A percentile compares a stretch with the other conserved stretches of the same genome.
Evolutionary conservation across 306 rosid genomes (phyloP).

Genomic region (Senna tora): DNA sequence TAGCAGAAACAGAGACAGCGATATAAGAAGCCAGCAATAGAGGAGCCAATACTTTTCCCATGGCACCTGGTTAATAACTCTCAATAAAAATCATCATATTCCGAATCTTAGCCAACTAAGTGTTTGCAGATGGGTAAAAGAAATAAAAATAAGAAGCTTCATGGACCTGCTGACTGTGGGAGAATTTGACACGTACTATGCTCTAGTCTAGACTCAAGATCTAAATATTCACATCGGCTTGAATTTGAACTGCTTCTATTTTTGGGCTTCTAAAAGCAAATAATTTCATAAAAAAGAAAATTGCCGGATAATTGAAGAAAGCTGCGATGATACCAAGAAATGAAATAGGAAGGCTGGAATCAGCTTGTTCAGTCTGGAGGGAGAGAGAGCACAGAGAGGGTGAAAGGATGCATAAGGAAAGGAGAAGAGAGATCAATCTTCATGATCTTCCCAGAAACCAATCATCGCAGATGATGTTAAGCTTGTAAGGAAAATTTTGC

Average conservation of each 20-base stretch:
- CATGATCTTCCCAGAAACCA: background rate
- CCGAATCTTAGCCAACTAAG: slow-evolving; percentile 16
- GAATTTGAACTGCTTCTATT: slow-evolving; percentile 15
- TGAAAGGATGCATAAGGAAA: background rate
- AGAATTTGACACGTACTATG: slow-evolving; percentile 7
- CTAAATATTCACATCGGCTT: slow-evolving; percentile 16
- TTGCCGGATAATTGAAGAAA: background rate
- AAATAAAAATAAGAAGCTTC: background rate
- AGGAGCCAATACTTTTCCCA: slow-evolving; percentile 60
- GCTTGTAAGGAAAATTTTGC: background rate
- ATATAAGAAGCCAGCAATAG: slow-evolving; percentile 32
- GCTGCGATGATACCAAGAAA: background rate
- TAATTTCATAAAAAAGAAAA: background rate
- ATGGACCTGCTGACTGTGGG: background rate
- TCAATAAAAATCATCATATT: slow-evolving; percentile 21
- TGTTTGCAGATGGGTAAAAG: background rate
- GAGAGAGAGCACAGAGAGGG: background rate
- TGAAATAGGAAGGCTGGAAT: background rate
- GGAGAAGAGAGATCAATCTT: background rate
- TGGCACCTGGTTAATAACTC: slow-evolving; percentile 33
- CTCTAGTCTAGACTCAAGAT: slow-evolving; percentile 29
- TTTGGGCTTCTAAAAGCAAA: slow-evolving; percentile 17
- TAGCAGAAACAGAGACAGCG: slow-evolving; percentile 16
- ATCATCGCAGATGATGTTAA: background rate
- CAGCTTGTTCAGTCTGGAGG: background rate